A percentile compares a stretch with the other conserved stretches of the same genome.
Evolutionary conservation across 495 filamentous ascomycete genomes (phyloP).

Genomic region (Friedmanniomyces simplex): DNA sequence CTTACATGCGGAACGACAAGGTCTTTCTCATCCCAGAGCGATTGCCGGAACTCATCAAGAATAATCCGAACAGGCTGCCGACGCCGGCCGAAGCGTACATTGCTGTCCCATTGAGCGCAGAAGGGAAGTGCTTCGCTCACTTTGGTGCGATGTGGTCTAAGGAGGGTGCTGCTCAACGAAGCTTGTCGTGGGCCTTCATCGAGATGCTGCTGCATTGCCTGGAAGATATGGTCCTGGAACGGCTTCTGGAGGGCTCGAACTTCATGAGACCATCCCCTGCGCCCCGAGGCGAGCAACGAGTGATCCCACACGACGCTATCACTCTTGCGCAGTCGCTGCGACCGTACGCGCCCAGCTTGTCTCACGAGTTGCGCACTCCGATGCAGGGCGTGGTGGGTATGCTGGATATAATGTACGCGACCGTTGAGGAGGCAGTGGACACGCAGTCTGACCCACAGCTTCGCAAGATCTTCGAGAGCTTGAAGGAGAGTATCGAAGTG

Average conservation of each 20-base stretch:
- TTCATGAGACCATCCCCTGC: conserved; percentile 8
- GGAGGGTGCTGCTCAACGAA: conserved; percentile 47
- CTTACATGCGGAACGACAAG: conserved; percentile 64
- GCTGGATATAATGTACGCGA: conserved; percentile 78
- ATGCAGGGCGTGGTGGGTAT: conserved; percentile 83
- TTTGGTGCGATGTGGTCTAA: conserved; percentile 67
- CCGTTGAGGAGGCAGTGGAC: conserved; percentile 59
- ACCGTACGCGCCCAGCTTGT: conserved; percentile 68
- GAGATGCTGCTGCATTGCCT: conserved; percentile 68
- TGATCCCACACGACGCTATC: conserved; percentile 43
- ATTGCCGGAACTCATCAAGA: conserved; percentile 46
- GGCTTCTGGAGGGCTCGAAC: conserved; percentile 44
- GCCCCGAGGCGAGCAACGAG: conserved; percentile 26
- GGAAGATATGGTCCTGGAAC: conserved; percentile 57
- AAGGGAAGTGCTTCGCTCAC: conserved; percentile 61
- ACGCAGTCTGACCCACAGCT: conserved; percentile 41
- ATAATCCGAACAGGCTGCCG: conserved; percentile 51
- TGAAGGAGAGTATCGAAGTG: conserved; percentile 66
- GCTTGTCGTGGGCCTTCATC: conserved; percentile 57
- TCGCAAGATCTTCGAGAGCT: conserved; percentile 47
- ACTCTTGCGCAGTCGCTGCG: conserved; percentile 56
- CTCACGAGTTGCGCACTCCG: conserved; percentile 69
- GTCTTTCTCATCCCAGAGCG: conserved; percentile 61
- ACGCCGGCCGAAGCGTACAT: conserved; percentile 60
- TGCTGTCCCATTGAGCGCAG: conserved; percentile 59